Conservation (phyloP, 805 yeast species). For the Schizosaccharomyces octosporus region DNA sequence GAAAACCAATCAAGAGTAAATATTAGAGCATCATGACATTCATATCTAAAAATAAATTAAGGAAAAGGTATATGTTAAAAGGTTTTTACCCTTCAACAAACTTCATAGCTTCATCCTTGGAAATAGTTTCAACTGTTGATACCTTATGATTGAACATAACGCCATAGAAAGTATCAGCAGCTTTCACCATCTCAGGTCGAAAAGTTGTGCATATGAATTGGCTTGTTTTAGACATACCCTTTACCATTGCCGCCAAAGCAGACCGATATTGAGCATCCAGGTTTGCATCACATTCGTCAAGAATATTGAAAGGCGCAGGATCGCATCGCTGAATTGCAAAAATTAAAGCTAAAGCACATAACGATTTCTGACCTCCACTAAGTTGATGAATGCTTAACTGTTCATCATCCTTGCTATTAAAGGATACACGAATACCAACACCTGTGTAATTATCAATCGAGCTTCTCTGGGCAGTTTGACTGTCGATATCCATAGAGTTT, state of each 20-base stretch:
- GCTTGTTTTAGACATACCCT: constrained; percentile 34
- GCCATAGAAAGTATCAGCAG: constrained; percentile 70
- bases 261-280: constrained; percentile 77
- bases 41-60: no score
- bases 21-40: no score
- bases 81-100: constrained; percentile 32
- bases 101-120: constrained; percentile 47
- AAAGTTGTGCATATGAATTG: constrained; percentile 94
- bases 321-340: constrained; percentile 85
- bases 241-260: constrained; percentile 57
- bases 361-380: constrained; percentile 89
- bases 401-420: constrained; percentile 64
- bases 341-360: constrained; percentile 87
- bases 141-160: constrained; percentile 65
- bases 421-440: constrained; percentile 66
- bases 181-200: constrained; percentile 73
- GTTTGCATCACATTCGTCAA: constrained; percentile 93
- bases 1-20: no score
- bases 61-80: no score
- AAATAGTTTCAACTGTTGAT: constrained; percentile 50
- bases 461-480: constrained; percentile 3
- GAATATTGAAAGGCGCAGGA: constrained; percentile 88
- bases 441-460: constrained; percentile 43
- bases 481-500: constrained; percentile 10
- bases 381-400: constrained; percentile 73